Conservation (phyloP, 768 basidiomycete species). For the Agrocybe praecox region DNA sequence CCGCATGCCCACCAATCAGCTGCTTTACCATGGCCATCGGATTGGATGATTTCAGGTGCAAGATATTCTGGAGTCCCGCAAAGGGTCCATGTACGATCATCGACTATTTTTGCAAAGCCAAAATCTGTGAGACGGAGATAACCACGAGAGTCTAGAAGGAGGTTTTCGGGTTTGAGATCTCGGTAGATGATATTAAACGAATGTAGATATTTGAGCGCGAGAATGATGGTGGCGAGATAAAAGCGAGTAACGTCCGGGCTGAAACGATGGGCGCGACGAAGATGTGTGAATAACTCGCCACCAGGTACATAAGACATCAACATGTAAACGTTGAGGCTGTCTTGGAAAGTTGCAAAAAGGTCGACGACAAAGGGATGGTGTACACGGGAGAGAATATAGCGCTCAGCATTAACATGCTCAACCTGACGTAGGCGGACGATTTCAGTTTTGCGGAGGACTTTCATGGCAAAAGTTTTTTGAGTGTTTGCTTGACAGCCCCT, state of each 20-base stretch:
- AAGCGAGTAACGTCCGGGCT: constrained; percentile 97
- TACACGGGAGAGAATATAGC: constrained; percentile 88
- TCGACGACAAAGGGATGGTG: constrained; percentile 97
- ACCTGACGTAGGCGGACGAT: constrained; percentile 92
- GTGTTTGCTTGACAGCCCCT: constrained; percentile 51
- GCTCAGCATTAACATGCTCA: constrained; percentile 97
- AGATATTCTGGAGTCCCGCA: constrained; percentile 97
- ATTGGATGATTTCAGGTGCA: constrained; percentile 97
- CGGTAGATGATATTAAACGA: constrained; percentile 98
- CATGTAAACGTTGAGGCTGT: constrained; percentile 97
- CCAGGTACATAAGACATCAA: constrained; percentile 95
- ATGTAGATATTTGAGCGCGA: constrained; percentile 94
- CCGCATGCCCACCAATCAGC: constrained; percentile 99
- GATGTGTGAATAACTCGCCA: constrained; percentile 96
- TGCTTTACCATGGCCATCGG: constrained; percentile 96
- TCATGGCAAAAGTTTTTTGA: constrained; percentile 81
- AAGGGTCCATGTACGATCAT: constrained; percentile 97
- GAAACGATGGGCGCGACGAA: constrained; percentile 92
- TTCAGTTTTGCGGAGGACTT: constrained; percentile 84
- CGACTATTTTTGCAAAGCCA: constrained; percentile 96
- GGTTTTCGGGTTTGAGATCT: constrained; percentile 97
- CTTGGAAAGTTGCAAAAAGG: constrained; percentile 93
- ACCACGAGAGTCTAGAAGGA: constrained; percentile 91
- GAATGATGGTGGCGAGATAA: constrained; percentile 94
- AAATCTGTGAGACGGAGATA: constrained; percentile 97